A percentile compares a stretch with the other conserved stretches of the same genome.
Conservation (phyloP, 2,329 filamentous ascomycete species). For the Pseudogymnoascus sp. region DNA sequence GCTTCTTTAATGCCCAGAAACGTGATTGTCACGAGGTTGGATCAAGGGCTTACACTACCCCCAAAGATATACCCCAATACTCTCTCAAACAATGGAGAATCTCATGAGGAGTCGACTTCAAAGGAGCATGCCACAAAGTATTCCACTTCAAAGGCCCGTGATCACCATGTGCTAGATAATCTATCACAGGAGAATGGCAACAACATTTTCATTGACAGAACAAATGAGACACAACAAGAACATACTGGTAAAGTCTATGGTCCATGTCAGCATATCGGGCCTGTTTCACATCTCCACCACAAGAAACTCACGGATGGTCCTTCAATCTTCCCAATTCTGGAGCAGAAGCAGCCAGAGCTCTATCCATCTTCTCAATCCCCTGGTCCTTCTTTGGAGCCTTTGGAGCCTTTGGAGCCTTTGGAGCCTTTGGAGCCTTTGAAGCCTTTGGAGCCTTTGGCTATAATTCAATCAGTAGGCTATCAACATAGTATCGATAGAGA, state of each 20-base stretch:
- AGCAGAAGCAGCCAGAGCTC: not conserved
- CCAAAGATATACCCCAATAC: conserved; percentile 18
- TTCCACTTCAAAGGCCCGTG: not conserved
- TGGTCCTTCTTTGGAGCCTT: not conserved
- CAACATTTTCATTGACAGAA: not conserved
- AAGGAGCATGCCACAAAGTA: not conserved
- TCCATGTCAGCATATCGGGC: not conserved
- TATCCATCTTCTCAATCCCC: not conserved
- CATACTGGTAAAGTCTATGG: not conserved
- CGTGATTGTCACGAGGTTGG: conserved; percentile 14
- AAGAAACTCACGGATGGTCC: not conserved
- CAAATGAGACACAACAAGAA: not conserved
- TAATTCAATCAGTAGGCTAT: not conserved
- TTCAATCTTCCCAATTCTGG: not conserved
- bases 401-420: not conserved
- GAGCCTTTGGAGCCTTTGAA: not conserved
- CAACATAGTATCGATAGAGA: not conserved
- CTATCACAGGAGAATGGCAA: not conserved
- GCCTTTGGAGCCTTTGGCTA: not conserved
- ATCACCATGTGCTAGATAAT: not conserved
- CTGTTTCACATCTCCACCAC: not conserved
- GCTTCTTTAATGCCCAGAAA: conserved; percentile 17
- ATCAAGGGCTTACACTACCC: conserved; percentile 24
- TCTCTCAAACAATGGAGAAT: not conserved
- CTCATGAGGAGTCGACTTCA: not conserved